A percentile compares a stretch with the other conserved stretches of the same genome.
These are phyloP conservation scores for Phyllosticta citrichinensis DNA, from an alignment of 2,329 filamentous ascomycete species.

Conservation along the genomic window DNA sequence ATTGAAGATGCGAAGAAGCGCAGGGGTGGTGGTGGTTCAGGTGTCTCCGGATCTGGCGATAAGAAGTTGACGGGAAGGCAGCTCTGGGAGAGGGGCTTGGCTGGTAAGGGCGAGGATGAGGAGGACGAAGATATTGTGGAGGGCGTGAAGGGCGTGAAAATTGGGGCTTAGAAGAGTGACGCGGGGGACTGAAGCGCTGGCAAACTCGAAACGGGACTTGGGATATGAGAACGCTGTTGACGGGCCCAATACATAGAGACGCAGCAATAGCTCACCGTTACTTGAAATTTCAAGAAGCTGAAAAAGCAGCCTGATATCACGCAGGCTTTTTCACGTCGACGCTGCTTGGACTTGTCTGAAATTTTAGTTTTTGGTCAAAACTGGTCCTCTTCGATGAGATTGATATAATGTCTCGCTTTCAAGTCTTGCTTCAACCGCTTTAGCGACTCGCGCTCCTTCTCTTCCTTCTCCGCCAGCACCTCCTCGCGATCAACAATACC, in stretches of 20 bases:
- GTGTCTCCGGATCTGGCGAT: conserved; percentile 51
- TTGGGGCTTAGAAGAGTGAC: conserved; percentile 37
- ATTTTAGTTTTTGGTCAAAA: not conserved
- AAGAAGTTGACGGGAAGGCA: conserved; percentile 61
- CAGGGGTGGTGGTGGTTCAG: conserved; percentile 14
- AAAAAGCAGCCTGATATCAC: no score
- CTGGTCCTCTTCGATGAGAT: not conserved
- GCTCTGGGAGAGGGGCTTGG: conserved; percentile 40
- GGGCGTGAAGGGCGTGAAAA: conserved; percentile 26
- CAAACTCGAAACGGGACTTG: not conserved
- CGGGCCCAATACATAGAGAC: no score
- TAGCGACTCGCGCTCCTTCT: not conserved
- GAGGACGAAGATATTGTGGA: conserved; percentile 48
- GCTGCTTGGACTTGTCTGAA: no score
- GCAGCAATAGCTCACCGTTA: no score
- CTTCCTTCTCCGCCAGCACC: conserved; percentile 32
- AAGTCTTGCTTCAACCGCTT: not conserved
- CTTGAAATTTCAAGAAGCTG: no score
- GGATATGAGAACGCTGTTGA: not conserved
- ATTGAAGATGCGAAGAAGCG: conserved; percentile 50
- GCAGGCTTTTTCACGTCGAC: no score
- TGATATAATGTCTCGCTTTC: not conserved
- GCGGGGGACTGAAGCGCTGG: not conserved
- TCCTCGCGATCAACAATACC: conserved; percentile 40
- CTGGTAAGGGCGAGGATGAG: conserved; percentile 60